phyloP scores from a whole-genome alignment of 257 asterid species.

The Mentha longifolia region DNA sequence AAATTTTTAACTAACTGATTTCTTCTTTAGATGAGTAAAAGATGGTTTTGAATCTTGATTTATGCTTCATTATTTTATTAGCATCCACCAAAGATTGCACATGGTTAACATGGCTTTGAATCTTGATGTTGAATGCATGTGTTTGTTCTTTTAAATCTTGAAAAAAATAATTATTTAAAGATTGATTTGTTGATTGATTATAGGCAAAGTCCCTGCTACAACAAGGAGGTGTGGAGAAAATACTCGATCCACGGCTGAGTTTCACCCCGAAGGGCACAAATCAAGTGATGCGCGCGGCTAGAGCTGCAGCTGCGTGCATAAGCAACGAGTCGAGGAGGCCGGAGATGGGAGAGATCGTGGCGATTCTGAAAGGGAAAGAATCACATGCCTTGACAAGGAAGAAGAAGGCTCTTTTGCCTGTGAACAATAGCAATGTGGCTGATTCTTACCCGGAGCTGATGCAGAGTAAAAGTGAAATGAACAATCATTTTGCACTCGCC shows the following conservation, averaged over 20 bases:
- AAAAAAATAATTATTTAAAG: background rate
- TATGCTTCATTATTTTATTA: background rate
- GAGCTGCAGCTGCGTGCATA: slow-evolving; percentile 75
- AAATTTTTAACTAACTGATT: background rate
- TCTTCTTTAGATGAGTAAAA: background rate
- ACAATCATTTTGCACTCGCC: slow-evolving; percentile 82
- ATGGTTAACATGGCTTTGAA: background rate
- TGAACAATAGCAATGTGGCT: slow-evolving; percentile 27
- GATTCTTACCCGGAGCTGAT: slow-evolving; percentile 52
- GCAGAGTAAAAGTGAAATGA: slow-evolving; percentile 74
- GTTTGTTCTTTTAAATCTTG: background rate
- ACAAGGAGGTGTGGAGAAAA: slow-evolving; percentile 56
- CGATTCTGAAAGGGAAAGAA: slow-evolving; percentile 59
- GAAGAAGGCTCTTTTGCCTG: slow-evolving; percentile 46
- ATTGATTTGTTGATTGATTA: background rate
- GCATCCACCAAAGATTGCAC: slow-evolving; percentile 11
- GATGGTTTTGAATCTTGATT: slow-evolving; percentile 3
- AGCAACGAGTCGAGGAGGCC: slow-evolving; percentile 66
- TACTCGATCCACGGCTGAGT: slow-evolving; percentile 57
- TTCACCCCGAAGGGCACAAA: slow-evolving; percentile 40
- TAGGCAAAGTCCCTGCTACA: slow-evolving; percentile 77
- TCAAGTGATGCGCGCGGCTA: slow-evolving; percentile 50
- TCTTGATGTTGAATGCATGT: slow-evolving; percentile 21
- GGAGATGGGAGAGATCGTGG: slow-evolving; percentile 57
- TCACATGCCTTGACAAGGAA: slow-evolving; percentile 36